Evolutionary conservation across 129 eudicot species (phyloP), one percentile per base, ranked within the genome.

Genomic region (Flaveria bidentis): DNA sequence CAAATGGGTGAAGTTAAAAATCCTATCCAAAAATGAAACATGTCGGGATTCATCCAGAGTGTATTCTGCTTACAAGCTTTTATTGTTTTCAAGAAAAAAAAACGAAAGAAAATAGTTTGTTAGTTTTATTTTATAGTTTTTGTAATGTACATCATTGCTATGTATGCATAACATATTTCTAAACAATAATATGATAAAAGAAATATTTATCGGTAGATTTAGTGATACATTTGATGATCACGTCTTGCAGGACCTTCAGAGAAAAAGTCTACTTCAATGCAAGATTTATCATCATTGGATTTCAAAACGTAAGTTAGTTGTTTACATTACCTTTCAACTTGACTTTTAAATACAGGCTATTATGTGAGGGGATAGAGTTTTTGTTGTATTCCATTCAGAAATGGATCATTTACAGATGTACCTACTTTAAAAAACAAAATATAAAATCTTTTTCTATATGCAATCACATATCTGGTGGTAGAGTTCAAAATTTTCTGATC

Each of bases 261-360:
- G 85, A 92, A 77, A 75, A 86, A 78, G 71, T 68, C 82, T 28
- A 76, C 86, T 55, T 79, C 94, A 12, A 46, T 89, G 67, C 88
- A 90, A 76, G 96, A 88, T 25, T 72, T 88, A 71, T 69, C 88
- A 44, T 74, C 98, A 42, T 65, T 92, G 74, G 98, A 89, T 82
- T 81, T 90, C 69, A 92, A 92, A 87, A 85, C 92, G 98, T 92
- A 82, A 92, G 98, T 30, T 30, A 30, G 36, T 30, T 30, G 36
- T 30, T 81, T 75, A 22, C 12, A 58, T 42, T 5, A 42, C 30
- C 5, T 65, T 46, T 58, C 66, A 58, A 71, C 47, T 12, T 51
- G 73, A 47, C 66, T 4, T 30, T 17, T 28, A 68, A 53, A 22
- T 12, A 18, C 0, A 30, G 33, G 17, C 23, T 23, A 22, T 51